Evolutionary conservation across 306 rosid genomes (phyloP), one percentile per base, ranked within the genome.

Genomic region (Mucuna pruriens): DNA sequence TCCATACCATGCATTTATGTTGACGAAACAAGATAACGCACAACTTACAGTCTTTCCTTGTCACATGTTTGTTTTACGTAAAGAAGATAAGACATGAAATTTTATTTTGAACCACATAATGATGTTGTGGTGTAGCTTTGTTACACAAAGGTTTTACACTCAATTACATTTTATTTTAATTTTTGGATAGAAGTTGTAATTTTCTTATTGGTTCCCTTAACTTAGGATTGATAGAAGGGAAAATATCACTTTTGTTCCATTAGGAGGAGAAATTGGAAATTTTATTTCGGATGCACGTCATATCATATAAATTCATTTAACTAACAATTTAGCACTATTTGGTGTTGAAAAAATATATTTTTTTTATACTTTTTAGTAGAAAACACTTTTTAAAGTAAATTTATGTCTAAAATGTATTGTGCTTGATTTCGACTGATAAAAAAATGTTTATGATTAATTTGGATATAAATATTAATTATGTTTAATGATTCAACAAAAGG

Each of bases 171-270:
- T 75, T 42, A 0, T 39, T 36, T 34, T 36, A 17, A n/a, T 55
- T 7, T 74, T 20, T 38, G 6, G 4, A 6, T 39, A 39, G 40
- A 57, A 17, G 6, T 6, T 51, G 7, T 61, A 19, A 39, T 26
- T 62, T 76, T 44, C 80, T 15, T 8, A 76, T 76, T 76, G 80
- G 34, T 45, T 76, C 61, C 71, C 11, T 17, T 17, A 4, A 62
- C 61, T 26, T 45, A 34, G 72, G 19, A 62, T 16, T 58, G 7
- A 25, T n/a, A 6, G 16, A 57, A 22, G 5, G 12, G 79, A 74
- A 55, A 55, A 74, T 13, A 54, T 5, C 34, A 55, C 17, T 17
- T 72, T 51, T 72, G 64, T 33, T 72, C 12, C 11, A 16, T 51
- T n/a, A 1, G 20, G 12, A 16, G 34, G 3, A 44, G 38, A 29